Evolutionary conservation across 1,284 basidiomycete species (phyloP).

Genomic region (Ceratobasidium sp.): DNA sequence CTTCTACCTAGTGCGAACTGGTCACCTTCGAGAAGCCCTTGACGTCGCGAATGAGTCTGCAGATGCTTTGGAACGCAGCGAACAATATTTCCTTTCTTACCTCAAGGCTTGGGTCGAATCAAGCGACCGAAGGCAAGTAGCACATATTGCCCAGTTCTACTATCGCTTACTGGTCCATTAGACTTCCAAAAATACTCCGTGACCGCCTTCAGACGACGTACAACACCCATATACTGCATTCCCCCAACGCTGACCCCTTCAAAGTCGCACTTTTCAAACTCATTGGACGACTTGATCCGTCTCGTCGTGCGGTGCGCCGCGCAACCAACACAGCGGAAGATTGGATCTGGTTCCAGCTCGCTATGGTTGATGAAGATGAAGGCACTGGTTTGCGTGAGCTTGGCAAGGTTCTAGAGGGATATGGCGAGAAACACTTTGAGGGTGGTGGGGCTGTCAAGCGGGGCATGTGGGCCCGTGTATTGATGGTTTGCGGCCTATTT

Average conservation of each 20-base stretch:
- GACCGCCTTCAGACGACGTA: constrained; percentile 90
- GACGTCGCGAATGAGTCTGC: constrained; percentile 79
- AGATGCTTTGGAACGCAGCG: constrained; percentile 79
- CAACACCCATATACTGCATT: constrained; percentile 92
- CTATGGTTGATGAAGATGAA: constrained; percentile 85
- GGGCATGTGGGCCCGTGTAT: constrained; percentile 89
- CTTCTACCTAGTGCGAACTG: constrained; percentile 90
- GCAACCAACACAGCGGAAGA: constrained; percentile 95
- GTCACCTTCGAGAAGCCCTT: constrained; percentile 83
- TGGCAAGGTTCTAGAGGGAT: constrained; percentile 82
- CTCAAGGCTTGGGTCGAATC: constrained; percentile 90
- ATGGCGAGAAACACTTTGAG: constrained; percentile 93
- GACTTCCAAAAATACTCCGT: constrained; percentile 80
- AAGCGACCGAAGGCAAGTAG: constrained; percentile 74
- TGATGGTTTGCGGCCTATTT: constrained; percentile 94
- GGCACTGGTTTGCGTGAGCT: constrained; percentile 84
- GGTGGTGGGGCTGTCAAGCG: constrained; percentile 64
- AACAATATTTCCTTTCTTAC: constrained; percentile 84
- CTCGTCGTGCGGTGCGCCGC: constrained; percentile 80
- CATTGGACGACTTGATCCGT: constrained; percentile 91
- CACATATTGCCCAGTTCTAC: neutral
- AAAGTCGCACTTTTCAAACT: constrained; percentile 96
- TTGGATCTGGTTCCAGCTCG: constrained; percentile 98
- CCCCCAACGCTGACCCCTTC: constrained; percentile 88
- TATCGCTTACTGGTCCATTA: constrained; percentile 49